Evolutionary conservation across 495 filamentous ascomycete species (phyloP), one percentile per base, ranked within the genome.

Genomic region (Staphylotrichum longicolle): DNA sequence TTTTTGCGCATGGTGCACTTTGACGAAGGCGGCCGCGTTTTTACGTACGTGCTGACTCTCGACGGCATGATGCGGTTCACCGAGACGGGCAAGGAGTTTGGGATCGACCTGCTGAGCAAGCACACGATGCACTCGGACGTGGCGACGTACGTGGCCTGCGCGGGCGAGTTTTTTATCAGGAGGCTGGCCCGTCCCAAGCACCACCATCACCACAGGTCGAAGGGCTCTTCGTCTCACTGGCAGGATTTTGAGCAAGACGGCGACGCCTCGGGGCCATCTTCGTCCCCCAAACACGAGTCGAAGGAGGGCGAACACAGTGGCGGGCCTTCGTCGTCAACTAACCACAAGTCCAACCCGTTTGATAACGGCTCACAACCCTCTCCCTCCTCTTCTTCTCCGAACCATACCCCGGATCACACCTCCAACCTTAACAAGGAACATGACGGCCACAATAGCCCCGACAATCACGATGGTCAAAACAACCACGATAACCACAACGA

Each of bases 101-200:
- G 92, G 35, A 90, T 98, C 58, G 93, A 97, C 69, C 72, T 98
- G 60, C 74, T 98, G 58, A 89, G 85, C 66, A 98, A 98, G 71
- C 93, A 98, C 71, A 95, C 89, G 37, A 92, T 98, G 88, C 93
- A 98, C 69, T 91, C 88, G 68, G 86, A 96, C 74, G 91, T 95
- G 4, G 87, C 86, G 14, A 88, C 88, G 20, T 95, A 96, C 70
- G 88, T 98, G 60, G 92, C 92, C 3, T 96, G 87, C 71, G 88
- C 88, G 4, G 93, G 93, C 14, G 93, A 98, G 72, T 98, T 98
- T 72, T 95, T 96, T 71, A 80, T 98, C 59, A 83, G 91, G 5
- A 85, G 87, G 12, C 72, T 84, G n/a, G 68, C 66, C 34, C 61
- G 56, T 12, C 42, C 66, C 20, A 27, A 27, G 20, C 20, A 27